Conservation (phyloP, 2,329 filamentous ascomycete species). For the Fusarium continuum region DNA sequence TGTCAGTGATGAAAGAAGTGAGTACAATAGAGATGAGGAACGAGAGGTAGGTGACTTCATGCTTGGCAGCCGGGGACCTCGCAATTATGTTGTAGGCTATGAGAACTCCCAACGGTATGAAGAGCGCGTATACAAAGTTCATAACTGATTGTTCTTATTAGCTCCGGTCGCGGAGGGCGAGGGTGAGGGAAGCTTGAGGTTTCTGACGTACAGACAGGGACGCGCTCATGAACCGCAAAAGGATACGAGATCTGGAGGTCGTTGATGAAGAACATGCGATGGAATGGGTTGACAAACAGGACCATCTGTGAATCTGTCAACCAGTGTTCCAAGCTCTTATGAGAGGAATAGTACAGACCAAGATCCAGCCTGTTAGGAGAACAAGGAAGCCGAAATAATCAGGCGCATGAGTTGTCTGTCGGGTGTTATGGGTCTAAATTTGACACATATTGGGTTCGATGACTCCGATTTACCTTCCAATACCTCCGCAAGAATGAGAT, state of each 20-base stretch:
- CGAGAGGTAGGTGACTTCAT: conserved; percentile 85
- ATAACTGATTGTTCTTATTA: conserved; percentile 57
- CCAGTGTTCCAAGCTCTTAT: not conserved
- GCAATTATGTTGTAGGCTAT: conserved; percentile 70
- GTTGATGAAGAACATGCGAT: conserved; percentile 92
- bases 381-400: conserved; percentile 84
- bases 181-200: not conserved
- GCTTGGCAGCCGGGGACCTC: conserved; percentile 76
- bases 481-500: conserved; percentile 51
- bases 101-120: conserved; percentile 74
- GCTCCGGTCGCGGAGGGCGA: not conserved
- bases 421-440: not conserved
- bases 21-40: conserved; percentile 80
- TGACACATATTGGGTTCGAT: not conserved
- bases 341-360: conserved; percentile 54
- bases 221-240: conserved; percentile 83
- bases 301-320: conserved; percentile 39
- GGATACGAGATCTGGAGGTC: conserved; percentile 87
- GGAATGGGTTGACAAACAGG: conserved; percentile 77
- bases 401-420: conserved; percentile 80
- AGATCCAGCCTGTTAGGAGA: conserved; percentile 73
- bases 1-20: conserved; percentile 84
- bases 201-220: conserved; percentile 72
- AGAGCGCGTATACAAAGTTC: conserved; percentile 82
- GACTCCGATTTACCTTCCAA: conserved; percentile 55